These are phyloP conservation scores for Dactylonectria macrodidyma DNA, from an alignment of 2,329 filamentous ascomycete genomes.

Conservation along the genomic window DNA sequence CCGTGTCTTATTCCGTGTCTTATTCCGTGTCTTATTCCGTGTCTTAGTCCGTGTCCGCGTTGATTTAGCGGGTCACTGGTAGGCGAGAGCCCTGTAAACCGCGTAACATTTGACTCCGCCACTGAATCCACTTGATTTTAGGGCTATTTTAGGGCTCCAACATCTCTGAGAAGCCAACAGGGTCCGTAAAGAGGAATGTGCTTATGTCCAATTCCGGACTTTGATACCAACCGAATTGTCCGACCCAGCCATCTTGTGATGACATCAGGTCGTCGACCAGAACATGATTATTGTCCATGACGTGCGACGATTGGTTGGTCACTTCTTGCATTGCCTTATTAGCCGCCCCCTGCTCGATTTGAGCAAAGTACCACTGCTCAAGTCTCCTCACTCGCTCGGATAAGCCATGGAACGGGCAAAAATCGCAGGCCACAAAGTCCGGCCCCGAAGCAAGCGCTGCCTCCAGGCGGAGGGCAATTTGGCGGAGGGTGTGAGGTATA, in stretches of 20 bases:
- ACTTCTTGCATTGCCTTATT: constrained; percentile 2
- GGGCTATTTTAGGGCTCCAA: no score
- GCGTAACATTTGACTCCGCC: neutral
- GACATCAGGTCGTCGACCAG: neutral
- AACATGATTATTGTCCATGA: constrained; percentile 9
- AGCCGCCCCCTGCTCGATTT: neutral
- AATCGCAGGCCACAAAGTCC: neutral
- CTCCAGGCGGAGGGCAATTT: constrained; percentile 47
- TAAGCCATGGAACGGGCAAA: constrained; percentile 43
- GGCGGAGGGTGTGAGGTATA: constrained; percentile 46
- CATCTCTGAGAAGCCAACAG: constrained; percentile 26
- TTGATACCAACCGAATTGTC: constrained; percentile 20
- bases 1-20: constrained; percentile 17
- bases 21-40: constrained; percentile 7
- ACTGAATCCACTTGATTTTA: constrained; percentile 1
- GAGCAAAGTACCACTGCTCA: constrained; percentile 40
- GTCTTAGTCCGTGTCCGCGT: constrained; percentile 28
- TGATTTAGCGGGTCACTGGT: neutral
- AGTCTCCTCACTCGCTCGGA: constrained; percentile 32
- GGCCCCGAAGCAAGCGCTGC: constrained; percentile 24
- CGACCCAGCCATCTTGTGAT: constrained; percentile 22
- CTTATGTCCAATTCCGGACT: constrained; percentile 29
- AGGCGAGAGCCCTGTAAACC: neutral
- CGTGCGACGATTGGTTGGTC: neutral
- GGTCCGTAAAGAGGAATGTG: constrained; percentile 39